Percentiles rank a stretch among this genome's conserved stretches.
Evolutionary conservation across 805 yeast genomes (phyloP).

Genomic region (Suhomyces xylopsoci): DNA sequence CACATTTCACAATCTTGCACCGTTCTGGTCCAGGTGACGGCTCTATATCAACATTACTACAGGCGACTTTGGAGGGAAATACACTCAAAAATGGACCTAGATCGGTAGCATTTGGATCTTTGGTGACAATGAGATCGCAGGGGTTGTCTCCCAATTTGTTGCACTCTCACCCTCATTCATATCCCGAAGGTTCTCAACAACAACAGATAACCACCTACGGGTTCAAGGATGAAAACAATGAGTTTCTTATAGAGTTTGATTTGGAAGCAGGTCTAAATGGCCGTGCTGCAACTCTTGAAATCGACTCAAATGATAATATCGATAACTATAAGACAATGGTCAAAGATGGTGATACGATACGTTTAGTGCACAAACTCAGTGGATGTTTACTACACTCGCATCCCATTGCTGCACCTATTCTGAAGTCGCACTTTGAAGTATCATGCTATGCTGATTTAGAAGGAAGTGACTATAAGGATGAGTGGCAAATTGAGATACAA

Average conservation of each 20-base stretch:
- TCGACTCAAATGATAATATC: constrained; percentile 14
- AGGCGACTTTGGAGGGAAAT: constrained; percentile 74
- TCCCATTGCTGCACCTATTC: constrained; percentile 68
- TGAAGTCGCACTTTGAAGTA: constrained; percentile 70
- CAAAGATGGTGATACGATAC: constrained; percentile 61
- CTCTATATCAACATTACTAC: constrained; percentile 84
- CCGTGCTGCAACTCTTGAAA: constrained; percentile 30
- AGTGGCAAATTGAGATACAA: constrained; percentile 86
- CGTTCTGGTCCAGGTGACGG: constrained; percentile 93
- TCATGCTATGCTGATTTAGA: constrained; percentile 78
- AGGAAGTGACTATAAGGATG: constrained; percentile 76
- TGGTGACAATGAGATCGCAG: constrained; percentile 63
- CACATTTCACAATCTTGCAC: constrained; percentile 73
- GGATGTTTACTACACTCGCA: constrained; percentile 84
- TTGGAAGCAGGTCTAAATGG: constrained; percentile 39
- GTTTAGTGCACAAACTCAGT: constrained; percentile 69
- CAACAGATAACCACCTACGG: constrained; percentile 94
- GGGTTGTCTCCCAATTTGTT: constrained; percentile 71
- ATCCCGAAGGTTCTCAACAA: constrained; percentile 90
- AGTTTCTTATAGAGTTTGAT: constrained; percentile 80
- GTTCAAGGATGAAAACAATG: constrained; percentile 94
- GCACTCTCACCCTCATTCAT: constrained; percentile 83
- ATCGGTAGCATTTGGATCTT: constrained; percentile 60
- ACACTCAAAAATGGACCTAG: constrained; percentile 66
- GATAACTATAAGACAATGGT: constrained; percentile 26